phyloP scores from a whole-genome alignment of 2,329 filamentous ascomycete species.

The Zalaria sp. region DNA sequence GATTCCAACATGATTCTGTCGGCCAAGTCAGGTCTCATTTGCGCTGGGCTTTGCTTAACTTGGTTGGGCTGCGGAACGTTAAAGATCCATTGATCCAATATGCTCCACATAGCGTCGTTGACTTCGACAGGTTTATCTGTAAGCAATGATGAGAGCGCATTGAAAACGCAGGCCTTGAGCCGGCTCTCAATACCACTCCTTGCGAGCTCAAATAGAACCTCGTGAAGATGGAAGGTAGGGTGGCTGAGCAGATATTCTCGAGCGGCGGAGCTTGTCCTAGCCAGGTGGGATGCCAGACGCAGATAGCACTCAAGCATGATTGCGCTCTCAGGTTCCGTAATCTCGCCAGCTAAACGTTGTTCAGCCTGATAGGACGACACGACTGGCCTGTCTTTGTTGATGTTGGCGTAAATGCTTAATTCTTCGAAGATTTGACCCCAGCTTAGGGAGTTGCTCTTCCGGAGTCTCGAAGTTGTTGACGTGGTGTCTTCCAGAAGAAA shows the following conservation, averaged over 20 bases:
- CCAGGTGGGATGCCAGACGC: conserved; percentile 71
- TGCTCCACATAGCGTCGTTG: conserved; percentile 63
- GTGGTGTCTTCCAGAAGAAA: conserved; percentile 80
- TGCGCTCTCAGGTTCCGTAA: conserved; percentile 85
- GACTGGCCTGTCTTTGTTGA: conserved; percentile 58
- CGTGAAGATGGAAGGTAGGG: conserved; percentile 54
- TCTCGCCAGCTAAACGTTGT: conserved; percentile 15
- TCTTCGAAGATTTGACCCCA: conserved; percentile 91
- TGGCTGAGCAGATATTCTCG: conserved; percentile 59
- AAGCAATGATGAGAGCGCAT: conserved; percentile 61
- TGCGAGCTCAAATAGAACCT: conserved; percentile 64
- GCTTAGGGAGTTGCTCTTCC: conserved; percentile 70
- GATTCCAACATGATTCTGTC: conserved; percentile 42
- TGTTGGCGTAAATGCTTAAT: conserved; percentile 67
- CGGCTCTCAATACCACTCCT: conserved; percentile 63
- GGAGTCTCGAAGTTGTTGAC: conserved; percentile 54
- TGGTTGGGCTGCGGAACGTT: conserved; percentile 21
- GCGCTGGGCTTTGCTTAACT: conserved; percentile 1
- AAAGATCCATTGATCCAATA: conserved; percentile 66
- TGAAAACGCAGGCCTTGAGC: conserved; percentile 72
- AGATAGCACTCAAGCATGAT: conserved; percentile 95
- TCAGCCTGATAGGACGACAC: conserved; percentile 27
- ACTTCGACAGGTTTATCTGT: conserved; percentile 55
- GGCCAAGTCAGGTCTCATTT: neutral
- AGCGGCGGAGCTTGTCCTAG: conserved; percentile 56